Conservation (phyloP, 2,329 filamentous ascomycete genomes). For the Colletotrichum theobromicola region DNA sequence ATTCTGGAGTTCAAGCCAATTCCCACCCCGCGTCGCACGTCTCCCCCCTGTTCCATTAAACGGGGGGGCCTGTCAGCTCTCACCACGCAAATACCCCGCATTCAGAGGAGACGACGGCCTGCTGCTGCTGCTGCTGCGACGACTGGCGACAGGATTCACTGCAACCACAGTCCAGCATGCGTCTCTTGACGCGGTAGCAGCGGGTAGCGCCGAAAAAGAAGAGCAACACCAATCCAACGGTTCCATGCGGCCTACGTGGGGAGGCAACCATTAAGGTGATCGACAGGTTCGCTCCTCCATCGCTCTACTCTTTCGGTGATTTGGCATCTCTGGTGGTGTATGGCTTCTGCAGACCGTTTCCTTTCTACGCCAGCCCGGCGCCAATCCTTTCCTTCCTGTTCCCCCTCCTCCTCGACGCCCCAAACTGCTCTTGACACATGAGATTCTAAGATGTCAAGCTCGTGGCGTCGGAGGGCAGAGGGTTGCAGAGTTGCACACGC, state of each 20-base stretch:
- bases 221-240: not conserved
- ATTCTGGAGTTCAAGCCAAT: not conserved
- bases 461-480: not conserved
- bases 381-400: not conserved
- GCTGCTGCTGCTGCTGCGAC: not conserved
- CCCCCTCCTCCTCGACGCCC: not conserved
- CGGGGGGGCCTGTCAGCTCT: not conserved
- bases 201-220: slow-evolving; percentile 10
- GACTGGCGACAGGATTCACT: not conserved
- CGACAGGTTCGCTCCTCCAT: not conserved
- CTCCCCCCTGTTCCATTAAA: not conserved
- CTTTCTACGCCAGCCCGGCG: not conserved
- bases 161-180: not conserved
- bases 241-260: not conserved
- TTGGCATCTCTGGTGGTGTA: not conserved
- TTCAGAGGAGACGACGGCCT: not conserved
- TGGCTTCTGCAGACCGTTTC: not conserved
- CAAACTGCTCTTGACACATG: not conserved
- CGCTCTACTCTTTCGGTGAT: not conserved
- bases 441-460: not conserved
- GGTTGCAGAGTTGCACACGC: not conserved
- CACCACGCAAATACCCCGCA: not conserved
- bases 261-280: not conserved
- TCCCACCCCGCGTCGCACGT: not conserved
- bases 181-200: slow-evolving; percentile 2